A percentile compares a stretch with the other conserved stretches of the same genome.
Evolutionary conservation across 2,329 filamentous ascomycete genomes (phyloP).

Genomic region (Aspergillus pseudoglaucus): DNA sequence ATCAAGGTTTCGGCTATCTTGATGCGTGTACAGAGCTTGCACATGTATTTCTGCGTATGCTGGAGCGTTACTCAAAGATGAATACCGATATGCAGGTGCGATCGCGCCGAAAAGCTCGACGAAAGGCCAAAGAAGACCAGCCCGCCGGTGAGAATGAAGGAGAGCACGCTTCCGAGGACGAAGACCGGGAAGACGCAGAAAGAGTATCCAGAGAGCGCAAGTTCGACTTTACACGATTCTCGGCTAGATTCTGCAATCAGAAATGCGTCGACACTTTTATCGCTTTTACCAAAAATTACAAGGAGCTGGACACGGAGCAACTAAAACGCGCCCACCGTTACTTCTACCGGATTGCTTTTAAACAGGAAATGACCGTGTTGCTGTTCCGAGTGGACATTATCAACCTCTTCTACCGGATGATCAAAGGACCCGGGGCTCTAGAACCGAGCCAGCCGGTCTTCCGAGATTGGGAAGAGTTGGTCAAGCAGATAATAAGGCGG

Average conservation of each 20-base stretch:
- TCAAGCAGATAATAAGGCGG: constrained; percentile 74
- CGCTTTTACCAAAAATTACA: constrained; percentile 70
- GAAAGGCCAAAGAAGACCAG: constrained; percentile 55
- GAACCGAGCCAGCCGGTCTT: constrained; percentile 61
- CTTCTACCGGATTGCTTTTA: constrained; percentile 90
- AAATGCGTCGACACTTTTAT: constrained; percentile 85
- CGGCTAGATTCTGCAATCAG: constrained; percentile 73
- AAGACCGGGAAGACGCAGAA: constrained; percentile 67
- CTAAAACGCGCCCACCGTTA: constrained; percentile 89
- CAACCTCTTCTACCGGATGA: constrained; percentile 79
- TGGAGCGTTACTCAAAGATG: constrained; percentile 90
- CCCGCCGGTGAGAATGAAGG: constrained; percentile 46
- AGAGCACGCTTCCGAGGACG: constrained; percentile 57
- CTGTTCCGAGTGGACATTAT: constrained; percentile 89
- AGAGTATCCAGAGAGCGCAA: constrained; percentile 73
- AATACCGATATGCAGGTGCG: constrained; percentile 91
- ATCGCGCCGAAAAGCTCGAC: constrained; percentile 65
- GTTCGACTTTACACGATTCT: constrained; percentile 86
- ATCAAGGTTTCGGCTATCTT: constrained; percentile 88
- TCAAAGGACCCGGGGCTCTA: constrained; percentile 77
- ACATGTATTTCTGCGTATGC: constrained; percentile 83
- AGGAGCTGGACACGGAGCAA: constrained; percentile 70
- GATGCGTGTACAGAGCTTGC: constrained; percentile 86
- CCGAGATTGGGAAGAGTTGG: constrained; percentile 86
- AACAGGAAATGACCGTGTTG: constrained; percentile 83